Base-by-base conservation (phyloP, 75 land plant genomes). In the Sequoiadendron giganteum region DNA sequence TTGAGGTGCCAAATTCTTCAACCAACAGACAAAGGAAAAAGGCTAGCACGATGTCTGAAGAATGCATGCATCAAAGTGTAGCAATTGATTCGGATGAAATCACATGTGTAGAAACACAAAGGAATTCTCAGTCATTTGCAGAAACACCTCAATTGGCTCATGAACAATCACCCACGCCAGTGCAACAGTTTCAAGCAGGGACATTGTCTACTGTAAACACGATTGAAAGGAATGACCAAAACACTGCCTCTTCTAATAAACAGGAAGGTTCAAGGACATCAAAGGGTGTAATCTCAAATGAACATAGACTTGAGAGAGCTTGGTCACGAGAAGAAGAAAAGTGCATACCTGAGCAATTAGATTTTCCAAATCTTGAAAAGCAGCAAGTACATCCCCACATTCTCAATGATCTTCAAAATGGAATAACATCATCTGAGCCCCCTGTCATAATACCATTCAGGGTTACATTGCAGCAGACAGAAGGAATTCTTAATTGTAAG, bases 311-410 rank as follows among this genome's bases (percentile, higher is more conserved):
- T 75, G 92, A 94, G 84, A 91, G 90, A 55, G 93, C 93, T 13
- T 92, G 95, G 95, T 70, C 92, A 56, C 92, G 91, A 84, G 92
- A 89, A n/a, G 86, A 73, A 39, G 95, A 94, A 82, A 93, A 91
- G 84, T 89, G 91, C 8, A 86, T 89, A 9, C 87, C 89, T 86
- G 90, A 88, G 11, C 86, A 89, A 42, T 5, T 79, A 83, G 87
- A 56, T 84, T 87, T 76, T 18, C 79, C 88, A 52, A 91, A 86
- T 83, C 91, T 90, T 70, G 93, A 92, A 86, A 92, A 90, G 86
- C 91, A 90, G 82, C 94, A 92, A 88, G 88, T 90, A 25, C 58
- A 91, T 45, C 91, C 94, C 25, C 95, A 92, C 52, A 88, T 88
- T 48, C 89, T 85, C 40, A 18, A 28, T 7, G 49, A 78, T 58